Conservation (phyloP, 2,329 filamentous ascomycete species). For the Aspergillus candidus region DNA sequence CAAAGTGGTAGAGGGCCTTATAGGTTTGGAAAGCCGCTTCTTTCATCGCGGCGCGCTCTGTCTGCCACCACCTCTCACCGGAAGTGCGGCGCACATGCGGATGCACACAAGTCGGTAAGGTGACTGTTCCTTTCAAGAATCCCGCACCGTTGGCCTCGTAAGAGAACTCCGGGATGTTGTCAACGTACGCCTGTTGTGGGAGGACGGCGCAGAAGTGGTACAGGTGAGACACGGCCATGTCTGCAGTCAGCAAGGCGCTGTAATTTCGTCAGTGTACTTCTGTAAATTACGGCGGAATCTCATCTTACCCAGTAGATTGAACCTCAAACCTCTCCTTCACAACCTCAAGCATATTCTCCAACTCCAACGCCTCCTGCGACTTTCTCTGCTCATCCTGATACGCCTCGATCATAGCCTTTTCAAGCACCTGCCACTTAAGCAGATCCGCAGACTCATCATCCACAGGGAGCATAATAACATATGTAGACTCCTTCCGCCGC, state of each 20-base stretch:
- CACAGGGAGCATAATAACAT: slow-evolving; percentile 45
- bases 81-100: slow-evolving; percentile 50
- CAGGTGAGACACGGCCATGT: slow-evolving; percentile 69
- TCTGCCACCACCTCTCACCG: slow-evolving; percentile 57
- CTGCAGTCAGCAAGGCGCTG: slow-evolving; percentile 63
- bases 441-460: slow-evolving; percentile 29
- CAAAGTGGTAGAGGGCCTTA: slow-evolving; percentile 59
- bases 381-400: slow-evolving; percentile 61
- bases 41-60: slow-evolving; percentile 65
- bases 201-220: slow-evolving; percentile 71
- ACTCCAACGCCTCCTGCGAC: slow-evolving; percentile 38
- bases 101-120: slow-evolving; percentile 66
- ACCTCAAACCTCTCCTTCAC: slow-evolving; percentile 38
- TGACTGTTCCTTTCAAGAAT: slow-evolving; percentile 51
- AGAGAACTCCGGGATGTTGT: slow-evolving; percentile 61
- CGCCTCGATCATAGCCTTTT: slow-evolving; percentile 63
- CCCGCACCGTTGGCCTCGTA: slow-evolving; percentile 18
- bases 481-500: slow-evolving; percentile 51
- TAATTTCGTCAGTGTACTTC: not conserved
- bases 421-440: slow-evolving; percentile 59
- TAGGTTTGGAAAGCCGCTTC: slow-evolving; percentile 84
- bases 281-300: not conserved
- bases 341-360: slow-evolving; percentile 46
- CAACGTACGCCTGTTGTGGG: slow-evolving; percentile 52
- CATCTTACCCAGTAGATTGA: slow-evolving; percentile 23